These are phyloP conservation scores for Sordariomycetes sp. DNA, from an alignment of 2,329 filamentous ascomycete genomes.

Conservation along the genomic window DNA sequence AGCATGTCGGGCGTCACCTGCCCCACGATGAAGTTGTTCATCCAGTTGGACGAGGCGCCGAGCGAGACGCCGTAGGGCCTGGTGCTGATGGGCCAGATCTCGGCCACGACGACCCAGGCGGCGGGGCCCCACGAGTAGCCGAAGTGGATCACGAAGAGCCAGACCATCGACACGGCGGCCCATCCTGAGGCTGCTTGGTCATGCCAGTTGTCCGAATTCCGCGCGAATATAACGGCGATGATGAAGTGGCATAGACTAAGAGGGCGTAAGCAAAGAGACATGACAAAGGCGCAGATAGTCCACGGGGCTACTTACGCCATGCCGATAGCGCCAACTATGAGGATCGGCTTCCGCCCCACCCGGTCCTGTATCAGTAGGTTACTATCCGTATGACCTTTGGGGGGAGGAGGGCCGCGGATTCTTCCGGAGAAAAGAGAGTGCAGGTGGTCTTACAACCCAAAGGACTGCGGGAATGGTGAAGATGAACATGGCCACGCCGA, in stretches of 20 bases:
- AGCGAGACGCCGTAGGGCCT: conserved; percentile 59
- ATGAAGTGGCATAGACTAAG: conserved; percentile 48
- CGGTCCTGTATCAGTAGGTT: conserved; percentile 25
- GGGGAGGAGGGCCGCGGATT: background rate
- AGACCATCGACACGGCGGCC: conserved; percentile 55
- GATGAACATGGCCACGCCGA: conserved; percentile 58
- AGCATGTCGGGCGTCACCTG: conserved; percentile 60
- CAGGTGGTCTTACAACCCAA: conserved; percentile 27
- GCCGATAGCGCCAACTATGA: conserved; percentile 51
- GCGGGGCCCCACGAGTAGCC: conserved; percentile 66
- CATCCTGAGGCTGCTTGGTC: conserved; percentile 50
- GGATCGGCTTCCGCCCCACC: conserved; percentile 47
- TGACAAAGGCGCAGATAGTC: background rate
- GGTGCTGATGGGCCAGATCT: conserved; percentile 60
- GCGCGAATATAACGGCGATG: conserved; percentile 55
- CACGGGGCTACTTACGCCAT: conserved; percentile 32
- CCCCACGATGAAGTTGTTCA: conserved; percentile 52
- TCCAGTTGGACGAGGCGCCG: conserved; percentile 53
- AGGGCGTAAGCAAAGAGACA: background rate
- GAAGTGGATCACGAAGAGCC: conserved; percentile 64
- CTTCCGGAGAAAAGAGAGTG: background rate
- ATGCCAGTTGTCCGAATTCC: conserved; percentile 44
- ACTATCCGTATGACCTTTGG: background rate
- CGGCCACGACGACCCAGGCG: conserved; percentile 58
- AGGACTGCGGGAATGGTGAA: conserved; percentile 54